These are phyloP conservation scores for Fusarium duplospermum DNA, from an alignment of 2,329 filamentous ascomycete species.

Conservation along the genomic window DNA sequence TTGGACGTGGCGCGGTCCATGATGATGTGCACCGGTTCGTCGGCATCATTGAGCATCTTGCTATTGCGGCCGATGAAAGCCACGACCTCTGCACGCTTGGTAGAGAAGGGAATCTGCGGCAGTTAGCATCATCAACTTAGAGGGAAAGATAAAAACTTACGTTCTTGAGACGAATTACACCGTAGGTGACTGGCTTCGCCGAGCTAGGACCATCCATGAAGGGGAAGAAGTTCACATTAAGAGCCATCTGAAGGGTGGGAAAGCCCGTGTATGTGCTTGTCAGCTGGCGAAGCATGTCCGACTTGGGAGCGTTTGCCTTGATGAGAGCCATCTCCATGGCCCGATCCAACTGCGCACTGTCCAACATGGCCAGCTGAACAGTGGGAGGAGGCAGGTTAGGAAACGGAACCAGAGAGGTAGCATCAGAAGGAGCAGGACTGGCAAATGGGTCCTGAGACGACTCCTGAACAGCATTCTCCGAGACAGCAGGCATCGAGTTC, in stretches of 20 bases:
- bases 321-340: slow-evolving; percentile 23
- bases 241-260: slow-evolving; percentile 50
- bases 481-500: slow-evolving; percentile 2
- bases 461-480: slow-evolving; percentile 13
- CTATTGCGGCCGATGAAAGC: slow-evolving; percentile 70
- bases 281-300: slow-evolving; percentile 52
- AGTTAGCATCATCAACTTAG: neutral
- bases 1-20: slow-evolving; percentile 73
- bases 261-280: slow-evolving; percentile 48
- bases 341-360: neutral
- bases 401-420: slow-evolving; percentile 16
- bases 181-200: slow-evolving; percentile 47
- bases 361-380: slow-evolving; percentile 31
- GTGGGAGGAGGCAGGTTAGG: slow-evolving; percentile 13
- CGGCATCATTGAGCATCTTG: slow-evolving; percentile 63
- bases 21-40: slow-evolving; percentile 71
- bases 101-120: slow-evolving; percentile 66
- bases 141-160: slow-evolving; percentile 50
- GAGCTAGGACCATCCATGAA: slow-evolving; percentile 56
- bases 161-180: slow-evolving; percentile 63
- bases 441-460: slow-evolving; percentile 34
- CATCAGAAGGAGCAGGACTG: slow-evolving; percentile 7
- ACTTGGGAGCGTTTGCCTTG: slow-evolving; percentile 41
- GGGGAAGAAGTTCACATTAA: slow-evolving; percentile 57
- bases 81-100: slow-evolving; percentile 65